Evolutionary conservation across 2,329 filamentous ascomycete genomes (phyloP), one percentile per base, ranked within the genome.

Genomic region (Aurifilum marmelostoma): DNA sequence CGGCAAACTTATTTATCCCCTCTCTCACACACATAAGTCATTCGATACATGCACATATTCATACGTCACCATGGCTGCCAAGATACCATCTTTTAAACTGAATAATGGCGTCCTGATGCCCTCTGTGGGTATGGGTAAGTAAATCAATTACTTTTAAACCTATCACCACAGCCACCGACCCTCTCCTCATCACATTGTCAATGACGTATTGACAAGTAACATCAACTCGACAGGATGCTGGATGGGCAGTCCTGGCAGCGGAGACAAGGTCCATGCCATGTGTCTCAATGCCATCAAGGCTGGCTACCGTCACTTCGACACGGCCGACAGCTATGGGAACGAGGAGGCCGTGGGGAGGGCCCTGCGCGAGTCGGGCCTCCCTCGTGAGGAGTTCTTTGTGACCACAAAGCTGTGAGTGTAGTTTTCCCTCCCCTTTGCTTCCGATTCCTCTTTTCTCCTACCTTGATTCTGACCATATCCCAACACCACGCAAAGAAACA

Each of bases 251-350:
- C 21, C 11, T 6, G 69, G 63, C 43, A 64, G 69, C 21, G 64
- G 63, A 39, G 63, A 67, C 41, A 47, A 14, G 34, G 69, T 67
- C 32, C 65, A 71, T 54, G 21, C 65, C 1, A 70, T 70, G 68
- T 50, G 80, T 65, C 69, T 74, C 66, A 71, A 75, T 65, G 76
- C 77, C 16, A 67, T 79, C 16, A 71, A 75, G 50, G 64, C 65
- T 18, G 77, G 77, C 29, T 78, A 78, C 69, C 77, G 77, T 12
- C 73, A 75, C 54, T 72, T 78, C 64, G 77, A 78, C 67, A 77
- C 75, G 12, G 74, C 76, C 1, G 72, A 75, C 56, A 37, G 52
- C 41, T 78, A 78, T 62, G 72, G 69, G 1, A 74, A 76, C 47
- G 77, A 78, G 66, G 66, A 72, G 27, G 66, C 74, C 27, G 76